These are phyloP conservation scores for Trametopsis cervina DNA, from an alignment of 768 basidiomycete species.

Conservation along the genomic window DNA sequence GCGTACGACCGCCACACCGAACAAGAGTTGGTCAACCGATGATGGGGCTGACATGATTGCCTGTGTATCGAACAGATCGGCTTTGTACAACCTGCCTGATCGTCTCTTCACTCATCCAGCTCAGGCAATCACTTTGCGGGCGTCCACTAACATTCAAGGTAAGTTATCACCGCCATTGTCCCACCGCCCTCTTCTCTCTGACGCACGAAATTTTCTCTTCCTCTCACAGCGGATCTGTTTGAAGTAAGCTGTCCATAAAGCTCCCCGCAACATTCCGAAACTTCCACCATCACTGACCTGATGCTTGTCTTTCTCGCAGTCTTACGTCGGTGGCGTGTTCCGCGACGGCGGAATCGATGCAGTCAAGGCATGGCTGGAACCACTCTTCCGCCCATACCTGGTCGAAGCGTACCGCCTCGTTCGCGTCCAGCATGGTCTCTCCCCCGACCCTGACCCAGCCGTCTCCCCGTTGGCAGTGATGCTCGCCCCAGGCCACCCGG, in stretches of 20 bases:
- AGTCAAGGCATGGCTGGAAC: slow-evolving; percentile 52
- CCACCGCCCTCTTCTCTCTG: too few species aligned
- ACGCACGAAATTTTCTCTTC: slow-evolving; percentile 3
- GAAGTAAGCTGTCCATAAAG: slow-evolving; percentile 55
- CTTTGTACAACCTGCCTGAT: slow-evolving; percentile 58
- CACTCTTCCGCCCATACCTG: slow-evolving; percentile 59
- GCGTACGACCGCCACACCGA: too few species aligned
- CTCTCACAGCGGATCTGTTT: slow-evolving; percentile 60
- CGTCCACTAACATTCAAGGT: slow-evolving; percentile 72
- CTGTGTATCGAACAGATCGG: slow-evolving; percentile 37
- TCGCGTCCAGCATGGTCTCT: slow-evolving; percentile 61
- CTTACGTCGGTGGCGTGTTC: slow-evolving; percentile 76
- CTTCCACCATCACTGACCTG: too few species aligned
- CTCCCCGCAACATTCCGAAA: too few species aligned
- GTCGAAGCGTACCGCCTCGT: slow-evolving; percentile 54
- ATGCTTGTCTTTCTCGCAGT: slow-evolving; percentile 35
- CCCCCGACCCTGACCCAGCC: slow-evolving; percentile 27
- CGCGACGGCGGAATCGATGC: slow-evolving; percentile 56
- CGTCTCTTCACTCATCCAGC: slow-evolving; percentile 60
- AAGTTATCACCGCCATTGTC: slow-evolving; percentile 15
- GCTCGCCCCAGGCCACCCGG: slow-evolving; percentile 10
- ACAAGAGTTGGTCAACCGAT: too few species aligned
- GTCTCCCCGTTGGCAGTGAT: slow-evolving; percentile 19
- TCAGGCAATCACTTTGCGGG: slow-evolving; percentile 63
- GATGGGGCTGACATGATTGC: too few species aligned